These are phyloP conservation scores for Gyrodon lividus DNA, from an alignment of 768 basidiomycete genomes.

Conservation along the genomic window DNA sequence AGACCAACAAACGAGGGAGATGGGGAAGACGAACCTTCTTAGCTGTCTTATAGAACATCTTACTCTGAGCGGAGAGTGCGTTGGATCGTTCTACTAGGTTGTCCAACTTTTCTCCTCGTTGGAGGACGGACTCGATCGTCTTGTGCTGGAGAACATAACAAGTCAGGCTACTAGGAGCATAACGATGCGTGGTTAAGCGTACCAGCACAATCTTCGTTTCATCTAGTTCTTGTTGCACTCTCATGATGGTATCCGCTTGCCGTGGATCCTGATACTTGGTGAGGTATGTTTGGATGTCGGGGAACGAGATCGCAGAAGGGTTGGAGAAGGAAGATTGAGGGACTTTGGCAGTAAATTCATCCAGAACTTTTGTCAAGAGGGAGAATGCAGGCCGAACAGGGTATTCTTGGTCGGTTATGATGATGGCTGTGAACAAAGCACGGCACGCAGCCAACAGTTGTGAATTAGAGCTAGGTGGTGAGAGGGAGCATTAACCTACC, in stretches of 20 bases:
- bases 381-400: constrained; percentile 97
- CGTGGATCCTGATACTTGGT: constrained; percentile 95
- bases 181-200: constrained; percentile 28
- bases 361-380: constrained; percentile 86
- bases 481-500: constrained; percentile 46
- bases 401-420: constrained; percentile 95
- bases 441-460: constrained; percentile 6
- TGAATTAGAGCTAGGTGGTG: neutral
- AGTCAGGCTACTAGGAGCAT: neutral
- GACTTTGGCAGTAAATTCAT: constrained; percentile 84
- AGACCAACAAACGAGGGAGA: neutral
- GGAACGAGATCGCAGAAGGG: constrained; percentile 71
- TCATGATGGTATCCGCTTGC: constrained; percentile 98
- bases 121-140: constrained; percentile 96
- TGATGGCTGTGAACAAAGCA: constrained; percentile 56
- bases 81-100: constrained; percentile 93
- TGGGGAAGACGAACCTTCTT: constrained; percentile 73
- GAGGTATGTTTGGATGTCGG: constrained; percentile 72
- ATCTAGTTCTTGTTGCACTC: constrained; percentile 95
- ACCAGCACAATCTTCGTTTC: constrained; percentile 99
- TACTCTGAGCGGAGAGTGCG: constrained; percentile 83
- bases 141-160: constrained; percentile 68
- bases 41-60: constrained; percentile 99
- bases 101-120: constrained; percentile 95
- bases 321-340: constrained; percentile 67